These are phyloP conservation scores for Durusdinium trenchii DNA, from an alignment of 73 alveolate species.

Conservation along the genomic window DNA sequence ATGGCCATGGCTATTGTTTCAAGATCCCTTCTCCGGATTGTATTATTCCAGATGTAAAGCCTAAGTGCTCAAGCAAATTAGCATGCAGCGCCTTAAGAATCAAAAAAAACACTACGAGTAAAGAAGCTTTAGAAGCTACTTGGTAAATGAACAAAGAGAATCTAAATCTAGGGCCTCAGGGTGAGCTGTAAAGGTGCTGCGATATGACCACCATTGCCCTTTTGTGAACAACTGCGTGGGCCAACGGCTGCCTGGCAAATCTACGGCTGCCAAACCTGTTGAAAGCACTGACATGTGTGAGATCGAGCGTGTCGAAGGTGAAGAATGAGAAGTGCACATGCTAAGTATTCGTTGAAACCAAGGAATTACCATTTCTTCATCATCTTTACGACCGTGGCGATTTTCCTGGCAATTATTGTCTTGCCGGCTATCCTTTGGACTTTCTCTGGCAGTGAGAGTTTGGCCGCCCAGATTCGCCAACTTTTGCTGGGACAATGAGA, in stretches of 20 bases:
- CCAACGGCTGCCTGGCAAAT: slow-evolving; percentile 96
- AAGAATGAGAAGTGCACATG: too few species aligned
- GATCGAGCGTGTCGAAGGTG: too few species aligned
- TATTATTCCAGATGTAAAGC: too few species aligned
- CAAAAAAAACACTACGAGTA: too few species aligned
- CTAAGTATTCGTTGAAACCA: slow-evolving; percentile 75
- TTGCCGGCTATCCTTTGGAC: slow-evolving; percentile 85
- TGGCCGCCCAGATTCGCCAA: slow-evolving; percentile 6
- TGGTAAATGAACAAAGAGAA: too few species aligned
- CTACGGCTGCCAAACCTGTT: neutral
- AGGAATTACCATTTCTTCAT: slow-evolving; percentile 97
- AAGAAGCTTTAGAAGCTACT: too few species aligned
- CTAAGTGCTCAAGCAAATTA: too few species aligned
- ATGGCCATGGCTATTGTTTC: too few species aligned
- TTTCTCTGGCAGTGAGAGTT: slow-evolving; percentile 15
- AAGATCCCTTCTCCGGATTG: too few species aligned
- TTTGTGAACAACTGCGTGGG: slow-evolving; percentile 98
- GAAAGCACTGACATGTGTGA: neutral
- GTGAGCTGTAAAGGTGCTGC: slow-evolving; percentile 96
- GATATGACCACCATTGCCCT: slow-evolving; percentile 98
- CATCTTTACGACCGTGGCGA: slow-evolving; percentile 96
- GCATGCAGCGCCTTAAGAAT: too few species aligned
- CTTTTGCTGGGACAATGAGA: too few species aligned
- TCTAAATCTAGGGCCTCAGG: too few species aligned
- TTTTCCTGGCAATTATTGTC: slow-evolving; percentile 77